Conservation (phyloP, 1,139 yeast genomes). For the Petasospora fabianii region DNA sequence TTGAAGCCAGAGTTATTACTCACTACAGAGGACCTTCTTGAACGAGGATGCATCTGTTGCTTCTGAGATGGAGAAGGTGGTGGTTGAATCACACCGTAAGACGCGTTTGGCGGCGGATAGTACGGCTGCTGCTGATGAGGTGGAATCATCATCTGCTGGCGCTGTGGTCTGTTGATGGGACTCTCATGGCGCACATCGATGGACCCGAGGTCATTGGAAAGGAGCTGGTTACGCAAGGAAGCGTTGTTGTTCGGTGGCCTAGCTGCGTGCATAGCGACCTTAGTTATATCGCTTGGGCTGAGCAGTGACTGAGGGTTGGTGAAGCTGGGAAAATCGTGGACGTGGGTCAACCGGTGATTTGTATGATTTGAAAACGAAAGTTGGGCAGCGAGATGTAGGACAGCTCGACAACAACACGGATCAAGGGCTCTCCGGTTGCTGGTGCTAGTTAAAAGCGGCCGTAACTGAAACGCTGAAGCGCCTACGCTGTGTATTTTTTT, state of each 20-base stretch:
- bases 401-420: too few species aligned
- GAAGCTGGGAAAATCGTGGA: not conserved
- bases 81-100: conserved; percentile 7
- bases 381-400: too few species aligned
- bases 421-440: too few species aligned
- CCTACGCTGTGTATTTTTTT: too few species aligned
- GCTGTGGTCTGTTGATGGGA: conserved; percentile 25
- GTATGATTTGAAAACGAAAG: not conserved
- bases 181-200: conserved; percentile 40
- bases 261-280: conserved; percentile 31
- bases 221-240: conserved; percentile 31
- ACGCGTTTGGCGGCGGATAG: conserved; percentile 6
- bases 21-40: conserved; percentile 22
- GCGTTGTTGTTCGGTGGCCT: conserved; percentile 13
- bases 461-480: too few species aligned
- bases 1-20: conserved; percentile 14
- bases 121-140: conserved; percentile 15
- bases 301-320: not conserved
- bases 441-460: too few species aligned
- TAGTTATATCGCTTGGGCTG: not conserved
- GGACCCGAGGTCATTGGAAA: conserved; percentile 36
- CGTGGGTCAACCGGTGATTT: not conserved
- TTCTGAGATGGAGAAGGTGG: conserved; percentile 17
- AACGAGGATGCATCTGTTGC: conserved; percentile 9
- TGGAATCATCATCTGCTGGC: conserved; percentile 20